Percentiles rank a stretch among this genome's conserved stretches.
Evolutionary conservation across 2,329 filamentous ascomycete species (phyloP).

Genomic region (Ophiostoma tasmaniense): DNA sequence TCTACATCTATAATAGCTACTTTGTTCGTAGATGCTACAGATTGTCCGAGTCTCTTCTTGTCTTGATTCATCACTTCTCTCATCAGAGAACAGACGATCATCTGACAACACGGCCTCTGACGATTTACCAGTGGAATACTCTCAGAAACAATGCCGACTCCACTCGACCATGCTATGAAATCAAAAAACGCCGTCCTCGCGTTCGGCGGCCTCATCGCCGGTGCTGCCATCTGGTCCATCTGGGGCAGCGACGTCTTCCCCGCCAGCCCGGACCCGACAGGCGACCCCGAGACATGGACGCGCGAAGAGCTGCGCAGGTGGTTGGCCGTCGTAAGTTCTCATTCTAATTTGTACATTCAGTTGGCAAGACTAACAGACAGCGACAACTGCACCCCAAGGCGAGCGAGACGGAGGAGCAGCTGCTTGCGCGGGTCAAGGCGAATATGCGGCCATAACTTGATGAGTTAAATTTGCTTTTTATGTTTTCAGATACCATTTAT

Average conservation of each 20-base stretch:
- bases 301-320: conserved; percentile 70
- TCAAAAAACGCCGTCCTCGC: conserved; percentile 68
- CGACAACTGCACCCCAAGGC: conserved; percentile 39
- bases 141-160: conserved; percentile 64
- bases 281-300: conserved; percentile 65
- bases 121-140: too few species aligned
- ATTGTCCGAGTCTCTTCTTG: too few species aligned
- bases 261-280: conserved; percentile 62
- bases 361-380: conserved; percentile 30
- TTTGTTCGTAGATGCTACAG: too few species aligned
- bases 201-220: conserved; percentile 74
- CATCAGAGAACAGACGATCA: too few species aligned
- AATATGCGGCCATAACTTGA: conserved; percentile 34
- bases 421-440: conserved; percentile 38
- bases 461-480: neutral
- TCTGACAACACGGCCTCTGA: too few species aligned
- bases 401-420: conserved; percentile 36
- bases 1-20: too few species aligned
- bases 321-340: conserved; percentile 68
- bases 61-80: too few species aligned
- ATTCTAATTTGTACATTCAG: too few species aligned
- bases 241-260: conserved; percentile 85
- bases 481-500: neutral
- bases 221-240: conserved; percentile 73
- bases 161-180: conserved; percentile 58